Evolutionary conservation across 2,329 filamentous ascomycete genomes (phyloP), one percentile per base, ranked within the genome.

Genomic region (Colletotrichum lindemuthianum): DNA sequence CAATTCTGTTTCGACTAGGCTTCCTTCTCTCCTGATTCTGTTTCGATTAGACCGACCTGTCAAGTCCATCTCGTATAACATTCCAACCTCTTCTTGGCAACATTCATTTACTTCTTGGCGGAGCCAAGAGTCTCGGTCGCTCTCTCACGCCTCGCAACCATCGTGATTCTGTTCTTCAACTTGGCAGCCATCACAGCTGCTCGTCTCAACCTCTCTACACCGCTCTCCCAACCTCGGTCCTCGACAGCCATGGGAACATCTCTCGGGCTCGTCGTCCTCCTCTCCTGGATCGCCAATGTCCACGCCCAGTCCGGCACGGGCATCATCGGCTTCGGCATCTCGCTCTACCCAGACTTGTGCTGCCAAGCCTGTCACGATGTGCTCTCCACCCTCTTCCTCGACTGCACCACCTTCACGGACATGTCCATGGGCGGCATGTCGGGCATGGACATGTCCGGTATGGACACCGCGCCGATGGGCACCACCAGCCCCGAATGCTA

Each of bases 401-500:
- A 12, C 16, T 60, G 58, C 36, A 60, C 58, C n/a, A 55, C 34
- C 6, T 60, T 60, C 50, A 34, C 16, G 24, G 24, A 24, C 24
- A 24, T 24, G 24, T 24, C 24, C 16, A 61, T 61, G 59, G n/a
- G 11, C 5, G 59, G 45, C 5, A 51, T 50, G 39, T 39, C 43
- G 2, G 13, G 32, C 36, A 56, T 56, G 52, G 6, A 16, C 4
- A 73, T 74, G 50, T 15, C 24, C 3, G 24, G 3, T 1, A 24
- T 24, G 24, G 24, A 24, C 24, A 1, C 2, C 24, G 4, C 24
- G 24, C 24, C 24, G 8, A 55, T 48, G 36, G 48, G n/a, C 61
- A 61, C 24, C 51, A 70, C 11, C 54, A 69, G 5, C 54, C 69
- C 72, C 0, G 69, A 71, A 1, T 77, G 75, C 60, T 77, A 71